Evolutionary conservation across 2,329 filamentous ascomycete species (phyloP).

Genomic region (Apiospora aurea): DNA sequence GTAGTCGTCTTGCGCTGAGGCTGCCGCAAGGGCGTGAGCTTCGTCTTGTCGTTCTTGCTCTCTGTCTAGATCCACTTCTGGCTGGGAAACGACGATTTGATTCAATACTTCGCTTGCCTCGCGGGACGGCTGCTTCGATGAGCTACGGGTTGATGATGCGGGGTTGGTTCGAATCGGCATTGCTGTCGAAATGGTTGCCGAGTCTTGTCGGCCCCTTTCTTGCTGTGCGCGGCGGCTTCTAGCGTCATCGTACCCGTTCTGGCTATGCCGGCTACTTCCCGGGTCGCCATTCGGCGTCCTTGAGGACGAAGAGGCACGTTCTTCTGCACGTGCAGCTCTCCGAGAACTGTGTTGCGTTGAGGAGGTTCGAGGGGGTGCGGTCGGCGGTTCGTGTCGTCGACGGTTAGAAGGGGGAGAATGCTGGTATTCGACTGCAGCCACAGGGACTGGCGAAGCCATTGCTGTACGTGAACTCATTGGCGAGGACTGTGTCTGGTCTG

Average conservation of each 20-base stretch:
- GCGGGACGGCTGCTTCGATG: slow-evolving; percentile 67
- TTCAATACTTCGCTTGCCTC: slow-evolving; percentile 84
- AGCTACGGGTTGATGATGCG: slow-evolving; percentile 52
- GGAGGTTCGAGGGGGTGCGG: slow-evolving; percentile 82
- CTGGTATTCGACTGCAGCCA: slow-evolving; percentile 52
- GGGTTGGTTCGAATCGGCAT: slow-evolving; percentile 55
- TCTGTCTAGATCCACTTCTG: slow-evolving; percentile 74
- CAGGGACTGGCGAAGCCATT: slow-evolving; percentile 50
- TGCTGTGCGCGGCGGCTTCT: slow-evolving; percentile 45
- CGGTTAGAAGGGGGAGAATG: slow-evolving; percentile 52
- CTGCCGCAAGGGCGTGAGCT: slow-evolving; percentile 53
- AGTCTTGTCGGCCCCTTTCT: slow-evolving; percentile 50
- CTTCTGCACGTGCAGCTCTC: slow-evolving; percentile 53
- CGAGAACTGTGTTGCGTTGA: slow-evolving; percentile 68
- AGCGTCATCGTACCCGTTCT: slow-evolving; percentile 45
- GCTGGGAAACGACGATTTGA: slow-evolving; percentile 77
- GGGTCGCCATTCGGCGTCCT: slow-evolving; percentile 39
- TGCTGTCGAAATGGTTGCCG: slow-evolving; percentile 46
- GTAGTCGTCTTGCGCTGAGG: slow-evolving; percentile 32
- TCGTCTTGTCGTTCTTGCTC: slow-evolving; percentile 74
- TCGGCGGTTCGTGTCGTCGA: slow-evolving; percentile 69
- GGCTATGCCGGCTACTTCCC: slow-evolving; percentile 42
- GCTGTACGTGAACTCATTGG: slow-evolving; percentile 58
- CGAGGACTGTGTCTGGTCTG: slow-evolving; percentile 44
- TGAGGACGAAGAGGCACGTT: slow-evolving; percentile 52